Evolutionary conservation across 345 rosid genomes (phyloP), one percentile per base, ranked within the genome.

Genomic region (Eucalyptus marginata): DNA sequence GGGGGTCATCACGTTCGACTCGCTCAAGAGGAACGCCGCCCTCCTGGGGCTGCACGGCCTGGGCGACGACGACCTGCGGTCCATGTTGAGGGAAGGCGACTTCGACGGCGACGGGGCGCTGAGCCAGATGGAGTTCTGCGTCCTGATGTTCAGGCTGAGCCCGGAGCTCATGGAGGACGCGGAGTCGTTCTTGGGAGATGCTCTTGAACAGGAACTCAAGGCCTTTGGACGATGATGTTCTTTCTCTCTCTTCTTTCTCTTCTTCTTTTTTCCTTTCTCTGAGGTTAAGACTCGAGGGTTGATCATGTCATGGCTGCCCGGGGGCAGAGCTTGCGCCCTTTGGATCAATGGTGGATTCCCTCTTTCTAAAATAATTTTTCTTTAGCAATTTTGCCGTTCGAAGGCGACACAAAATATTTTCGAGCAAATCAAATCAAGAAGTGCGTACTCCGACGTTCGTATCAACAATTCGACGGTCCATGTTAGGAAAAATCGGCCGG

Each of bases 141-240:
- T 94, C 13, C 79, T 94, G 91, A 94, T 94, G 95, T 90, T 94
- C 91, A 92, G 94, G 92, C 79, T 93, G 87, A 94, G 95, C 89
- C 95, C 95, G 58, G 91, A 88, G 36, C 91, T 94, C 92, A 94
- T 94, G 95, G 89, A 93, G 27, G 94, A 93, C 50, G 90, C 94
- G 7, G 88, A 86, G 87, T 86, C 87, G 52, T 91, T 90, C 92
- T 91, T 94, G 54, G 89, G 88, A 46, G 92, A 91, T 13, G 92
- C 90, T 24, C 88, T 94, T 14, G 85, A 90, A 33, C 80, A 31
- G 36, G 13, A 54, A 87, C 43, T 68, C 80, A 4, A 68, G 80
- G 43, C 80, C 80, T 68, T 66, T 68, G 31, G 80, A 68, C 18
- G 80, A 68, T 68, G 66, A 59, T 27, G 44, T 33, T 68, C 44